These are phyloP conservation scores for Apiospora pterosperma DNA, from an alignment of 2,329 filamentous ascomycete genomes.

Conservation along the genomic window DNA sequence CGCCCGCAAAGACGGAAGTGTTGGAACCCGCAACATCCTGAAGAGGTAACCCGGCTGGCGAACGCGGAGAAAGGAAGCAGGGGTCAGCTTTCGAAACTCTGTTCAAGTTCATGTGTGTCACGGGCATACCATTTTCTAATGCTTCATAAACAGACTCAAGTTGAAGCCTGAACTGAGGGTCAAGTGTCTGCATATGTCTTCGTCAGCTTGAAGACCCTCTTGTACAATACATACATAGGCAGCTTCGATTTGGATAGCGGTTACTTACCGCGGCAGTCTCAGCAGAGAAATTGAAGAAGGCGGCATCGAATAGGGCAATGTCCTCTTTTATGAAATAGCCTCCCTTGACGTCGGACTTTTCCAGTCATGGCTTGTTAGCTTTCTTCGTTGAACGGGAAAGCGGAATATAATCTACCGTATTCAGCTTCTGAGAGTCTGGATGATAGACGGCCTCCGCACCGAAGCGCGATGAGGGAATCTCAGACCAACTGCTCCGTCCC, in stretches of 20 bases:
- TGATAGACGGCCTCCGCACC: conserved; percentile 16
- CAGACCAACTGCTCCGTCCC: conserved; percentile 15
- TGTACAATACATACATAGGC: not conserved
- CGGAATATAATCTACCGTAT: conserved; percentile 8
- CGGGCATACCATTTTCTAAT: conserved; percentile 26
- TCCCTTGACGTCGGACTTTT: conserved; percentile 12
- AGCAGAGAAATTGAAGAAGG: conserved; percentile 31
- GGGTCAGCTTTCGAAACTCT: too few species aligned
- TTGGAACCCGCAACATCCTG: conserved; percentile 20
- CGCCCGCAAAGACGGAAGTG: conserved; percentile 27
- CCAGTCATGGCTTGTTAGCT: too few species aligned
- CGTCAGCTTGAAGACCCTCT: too few species aligned
- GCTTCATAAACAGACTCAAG: conserved; percentile 29
- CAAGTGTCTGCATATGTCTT: conserved; percentile 20
- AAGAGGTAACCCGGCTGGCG: conserved; percentile 26
- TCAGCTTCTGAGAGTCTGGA: conserved; percentile 13
- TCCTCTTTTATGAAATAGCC: conserved; percentile 30
- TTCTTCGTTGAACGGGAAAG: too few species aligned
- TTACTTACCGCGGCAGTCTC: conserved; percentile 21
- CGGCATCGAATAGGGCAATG: conserved; percentile 29
- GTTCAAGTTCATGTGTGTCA: conserved; percentile 1
- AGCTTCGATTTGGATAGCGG: not conserved
- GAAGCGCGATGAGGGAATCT: conserved; percentile 20
- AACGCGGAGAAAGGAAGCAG: too few species aligned
- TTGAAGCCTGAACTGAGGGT: conserved; percentile 30